Conservation (phyloP, 805 yeast species). For the Starmerella apis region DNA sequence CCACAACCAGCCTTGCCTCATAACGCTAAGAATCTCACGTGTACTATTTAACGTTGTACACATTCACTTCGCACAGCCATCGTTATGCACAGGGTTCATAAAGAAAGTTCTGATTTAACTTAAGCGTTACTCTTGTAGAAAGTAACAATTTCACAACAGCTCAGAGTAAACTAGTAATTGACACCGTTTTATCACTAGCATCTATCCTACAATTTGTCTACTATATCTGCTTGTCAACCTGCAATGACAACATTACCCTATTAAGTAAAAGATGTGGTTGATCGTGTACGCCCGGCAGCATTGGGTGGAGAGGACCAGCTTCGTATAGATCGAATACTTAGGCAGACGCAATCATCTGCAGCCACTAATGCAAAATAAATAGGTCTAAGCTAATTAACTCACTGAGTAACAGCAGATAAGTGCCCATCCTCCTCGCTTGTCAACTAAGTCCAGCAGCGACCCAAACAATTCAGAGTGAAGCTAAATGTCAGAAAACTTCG, state of each 20-base stretch:
- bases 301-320: background rate
- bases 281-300: background rate
- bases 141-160: no score
- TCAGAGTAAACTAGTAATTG: no score
- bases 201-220: no score
- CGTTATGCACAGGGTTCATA: background rate
- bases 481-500: background rate
- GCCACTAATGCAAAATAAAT: constrained; percentile 4
- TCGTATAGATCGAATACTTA: constrained; percentile 3
- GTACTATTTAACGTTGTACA: background rate
- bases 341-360: constrained; percentile 2
- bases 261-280: background rate
- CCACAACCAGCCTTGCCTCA: no score
- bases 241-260: constrained; percentile 3
- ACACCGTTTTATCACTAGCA: no score
- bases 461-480: background rate
- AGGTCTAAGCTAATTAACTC: constrained; percentile 1
- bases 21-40: background rate
- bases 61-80: background rate
- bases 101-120: constrained; percentile 8
- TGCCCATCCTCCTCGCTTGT: background rate
- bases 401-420: background rate
- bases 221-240: background rate
- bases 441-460: background rate
- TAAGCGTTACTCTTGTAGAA: background rate